phyloP scores from a whole-genome alignment of 2,329 filamentous ascomycete species.

The Calonectria leucothoes region DNA sequence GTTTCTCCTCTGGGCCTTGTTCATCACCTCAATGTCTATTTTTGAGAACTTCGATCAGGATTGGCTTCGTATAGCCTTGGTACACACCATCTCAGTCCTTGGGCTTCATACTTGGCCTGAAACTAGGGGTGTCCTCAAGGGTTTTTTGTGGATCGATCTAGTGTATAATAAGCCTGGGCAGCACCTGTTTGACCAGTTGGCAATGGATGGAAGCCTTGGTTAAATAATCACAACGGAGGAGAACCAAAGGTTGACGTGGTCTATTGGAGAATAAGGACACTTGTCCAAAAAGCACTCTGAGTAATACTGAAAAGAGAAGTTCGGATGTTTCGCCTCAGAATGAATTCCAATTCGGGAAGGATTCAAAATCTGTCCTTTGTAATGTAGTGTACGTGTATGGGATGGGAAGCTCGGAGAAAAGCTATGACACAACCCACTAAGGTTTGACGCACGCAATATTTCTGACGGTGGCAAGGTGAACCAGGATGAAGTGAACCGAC shows the following conservation, averaged over 20 bases:
- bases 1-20: slow-evolving; percentile 22
- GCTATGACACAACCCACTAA: neutral
- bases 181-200: neutral
- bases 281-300: neutral
- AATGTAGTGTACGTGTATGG: too few relatives aligned
- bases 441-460: neutral
- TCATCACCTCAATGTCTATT: slow-evolving; percentile 16
- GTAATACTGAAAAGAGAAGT: neutral
- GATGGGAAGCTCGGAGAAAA: neutral
- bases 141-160: slow-evolving; percentile 20
- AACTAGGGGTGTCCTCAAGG: neutral
- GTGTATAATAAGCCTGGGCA: slow-evolving; percentile 8
- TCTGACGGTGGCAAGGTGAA: neutral
- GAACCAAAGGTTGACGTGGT: neutral
- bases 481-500: neutral
- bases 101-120: slow-evolving; percentile 6
- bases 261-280: neutral
- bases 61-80: slow-evolving; percentile 16
- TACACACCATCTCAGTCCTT: neutral
- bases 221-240: neutral
- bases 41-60: slow-evolving; percentile 22
- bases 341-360: neutral
- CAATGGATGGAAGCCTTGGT: neutral
- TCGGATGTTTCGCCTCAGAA: neutral
- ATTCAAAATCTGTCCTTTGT: neutral